These are phyloP conservation scores for Ulmus americana DNA, from an alignment of 331 rosid genomes.

Conservation along the genomic window DNA sequence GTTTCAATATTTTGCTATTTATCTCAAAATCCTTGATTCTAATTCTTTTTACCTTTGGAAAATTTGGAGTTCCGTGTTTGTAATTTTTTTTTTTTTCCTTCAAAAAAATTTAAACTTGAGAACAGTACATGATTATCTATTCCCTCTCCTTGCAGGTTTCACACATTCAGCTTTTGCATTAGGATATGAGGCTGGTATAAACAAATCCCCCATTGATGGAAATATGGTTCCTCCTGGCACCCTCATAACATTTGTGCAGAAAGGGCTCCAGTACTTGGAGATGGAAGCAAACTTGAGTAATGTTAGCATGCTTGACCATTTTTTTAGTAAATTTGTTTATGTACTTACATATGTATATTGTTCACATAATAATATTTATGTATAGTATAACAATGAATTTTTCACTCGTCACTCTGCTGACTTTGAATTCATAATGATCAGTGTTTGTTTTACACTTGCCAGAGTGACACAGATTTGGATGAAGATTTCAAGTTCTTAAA, in stretches of 20 bases:
- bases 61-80: no score
- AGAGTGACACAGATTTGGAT: slow-evolving; percentile 83
- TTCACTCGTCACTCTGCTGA: slow-evolving; percentile 6
- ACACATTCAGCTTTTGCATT: slow-evolving; percentile 87
- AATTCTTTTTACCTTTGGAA: not conserved
- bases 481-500: slow-evolving; percentile 92
- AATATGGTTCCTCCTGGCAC: slow-evolving; percentile 83
- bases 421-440: slow-evolving; percentile 50
- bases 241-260: slow-evolving; percentile 79
- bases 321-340: slow-evolving; percentile 8
- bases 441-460: slow-evolving; percentile 58
- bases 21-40: not conserved
- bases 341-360: not conserved
- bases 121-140: no score
- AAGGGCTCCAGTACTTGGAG: slow-evolving; percentile 94
- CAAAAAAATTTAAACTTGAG: no score
- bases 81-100: no score
- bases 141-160: slow-evolving; percentile 43
- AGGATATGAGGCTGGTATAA: slow-evolving; percentile 87
- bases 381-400: no score
- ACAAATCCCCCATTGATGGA: slow-evolving; percentile 78
- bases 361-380: no score
- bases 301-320: slow-evolving; percentile 51
- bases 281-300: slow-evolving; percentile 97
- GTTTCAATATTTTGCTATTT: not conserved